phyloP scores from a whole-genome alignment of 73 alveolate genomes.

The Tetrahymena malaccensis region DNA sequence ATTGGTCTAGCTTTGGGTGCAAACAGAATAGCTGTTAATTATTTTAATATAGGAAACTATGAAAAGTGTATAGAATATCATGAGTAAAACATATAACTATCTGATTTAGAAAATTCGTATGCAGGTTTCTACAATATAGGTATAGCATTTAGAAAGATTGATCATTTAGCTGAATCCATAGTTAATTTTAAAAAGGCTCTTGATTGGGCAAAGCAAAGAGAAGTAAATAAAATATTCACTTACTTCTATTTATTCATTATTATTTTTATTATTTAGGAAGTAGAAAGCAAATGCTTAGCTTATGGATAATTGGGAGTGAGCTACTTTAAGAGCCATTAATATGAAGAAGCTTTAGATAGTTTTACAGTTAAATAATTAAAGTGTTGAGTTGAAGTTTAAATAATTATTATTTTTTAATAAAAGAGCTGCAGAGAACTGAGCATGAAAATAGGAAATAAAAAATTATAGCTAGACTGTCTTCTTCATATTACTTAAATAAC shows the following conservation, averaged over 20 bases:
- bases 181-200: constrained; percentile 79
- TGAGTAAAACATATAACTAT: constrained; percentile 77
- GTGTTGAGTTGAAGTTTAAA: neutral
- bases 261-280: constrained; percentile 34
- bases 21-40: constrained; percentile 92
- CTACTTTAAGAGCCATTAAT: constrained; percentile 4
- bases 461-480: neutral
- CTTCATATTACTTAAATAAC: neutral
- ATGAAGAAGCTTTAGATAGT: constrained; percentile 29
- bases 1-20: constrained; percentile 96
- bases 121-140: constrained; percentile 96
- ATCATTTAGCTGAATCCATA: constrained; percentile 57
- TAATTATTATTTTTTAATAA: neutral
- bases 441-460: neutral
- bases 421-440: neutral
- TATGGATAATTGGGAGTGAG: constrained; percentile 72
- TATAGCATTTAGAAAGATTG: constrained; percentile 72
- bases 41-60: constrained; percentile 75
- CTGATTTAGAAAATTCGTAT: constrained; percentile 90
- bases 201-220: constrained; percentile 85
- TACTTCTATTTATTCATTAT: neutral
- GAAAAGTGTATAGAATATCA: constrained; percentile 89
- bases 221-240: neutral
- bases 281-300: constrained; percentile 72
- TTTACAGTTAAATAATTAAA: constrained; percentile 14